These are phyloP conservation scores for Anthostomella pinea DNA, from an alignment of 2,329 filamentous ascomycete genomes.

Conservation along the genomic window DNA sequence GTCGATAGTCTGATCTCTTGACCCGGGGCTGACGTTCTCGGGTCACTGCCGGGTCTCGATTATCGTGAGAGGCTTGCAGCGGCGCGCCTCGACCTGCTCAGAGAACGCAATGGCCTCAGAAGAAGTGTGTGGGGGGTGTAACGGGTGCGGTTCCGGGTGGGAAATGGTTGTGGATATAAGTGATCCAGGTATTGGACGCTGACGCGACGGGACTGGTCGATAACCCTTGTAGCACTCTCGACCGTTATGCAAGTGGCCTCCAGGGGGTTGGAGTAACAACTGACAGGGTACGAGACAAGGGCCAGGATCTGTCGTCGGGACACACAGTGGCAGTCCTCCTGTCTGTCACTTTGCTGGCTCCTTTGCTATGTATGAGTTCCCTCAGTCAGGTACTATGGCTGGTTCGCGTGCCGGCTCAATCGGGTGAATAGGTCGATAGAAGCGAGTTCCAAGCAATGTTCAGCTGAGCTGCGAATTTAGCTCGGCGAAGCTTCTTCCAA, in stretches of 20 bases:
- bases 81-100: conserved; percentile 15
- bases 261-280: conserved; percentile 23
- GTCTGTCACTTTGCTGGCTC: conserved; percentile 2
- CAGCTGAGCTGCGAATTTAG: conserved; percentile 6
- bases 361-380: conserved; percentile 17
- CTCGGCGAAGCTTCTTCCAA: too few relatives aligned
- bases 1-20: conserved; percentile 17
- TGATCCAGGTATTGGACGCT: conserved; percentile 24
- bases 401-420: conserved; percentile 21
- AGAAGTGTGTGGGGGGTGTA: conserved; percentile 26
- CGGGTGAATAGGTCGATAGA: conserved; percentile 17
- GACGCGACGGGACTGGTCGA: conserved; percentile 29
- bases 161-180: conserved; percentile 29
- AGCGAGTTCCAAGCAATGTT: conserved; percentile 8
- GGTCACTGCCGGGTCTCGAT: conserved; percentile 16
- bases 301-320: conserved; percentile 15
- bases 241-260: conserved; percentile 30
- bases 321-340: conserved; percentile 5
- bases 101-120: conserved; percentile 19
- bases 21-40: conserved; percentile 18
- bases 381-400: conserved; percentile 7
- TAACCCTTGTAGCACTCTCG: conserved; percentile 27
- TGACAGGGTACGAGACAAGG: conserved; percentile 23
- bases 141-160: conserved; percentile 21
- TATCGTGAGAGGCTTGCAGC: conserved; percentile 23